These are phyloP conservation scores for Penicillium soppii DNA, from an alignment of 495 filamentous ascomycete genomes.

Conservation along the genomic window DNA sequence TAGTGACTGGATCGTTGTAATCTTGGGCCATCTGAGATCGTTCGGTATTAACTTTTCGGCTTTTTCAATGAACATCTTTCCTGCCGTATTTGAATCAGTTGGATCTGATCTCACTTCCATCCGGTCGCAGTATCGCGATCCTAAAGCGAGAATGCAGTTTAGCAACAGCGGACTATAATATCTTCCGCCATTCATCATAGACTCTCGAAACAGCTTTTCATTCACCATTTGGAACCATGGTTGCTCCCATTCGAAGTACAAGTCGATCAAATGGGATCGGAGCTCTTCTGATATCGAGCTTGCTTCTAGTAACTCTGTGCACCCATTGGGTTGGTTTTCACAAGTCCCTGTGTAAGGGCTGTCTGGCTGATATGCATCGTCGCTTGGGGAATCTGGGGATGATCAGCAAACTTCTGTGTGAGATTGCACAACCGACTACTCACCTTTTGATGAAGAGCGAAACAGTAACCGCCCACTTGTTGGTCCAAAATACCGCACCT, in stretches of 20 bases:
- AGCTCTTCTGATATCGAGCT: conserved; percentile 18
- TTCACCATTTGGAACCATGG: conserved; percentile 70
- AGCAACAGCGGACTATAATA: conserved; percentile 75
- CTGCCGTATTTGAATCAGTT: conserved; percentile 60
- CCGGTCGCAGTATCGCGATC: conserved; percentile 71
- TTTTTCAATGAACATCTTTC: conserved; percentile 72
- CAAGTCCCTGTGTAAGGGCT: conserved; percentile 1
- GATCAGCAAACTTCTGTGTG: conserved; percentile 1
- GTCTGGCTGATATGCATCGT: conserved; percentile 12
- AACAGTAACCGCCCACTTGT: conserved; percentile 29
- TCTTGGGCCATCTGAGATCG: conserved; percentile 53
- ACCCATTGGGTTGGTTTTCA: not conserved
- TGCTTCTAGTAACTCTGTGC: not conserved
- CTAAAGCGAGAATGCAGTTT: conserved; percentile 71
- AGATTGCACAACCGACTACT: not conserved
- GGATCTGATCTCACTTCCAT: conserved; percentile 60
- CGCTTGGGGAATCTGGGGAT: conserved; percentile 10
- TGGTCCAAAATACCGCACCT: conserved; percentile 31
- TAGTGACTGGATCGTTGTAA: conserved; percentile 79
- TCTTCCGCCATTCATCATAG: conserved; percentile 54
- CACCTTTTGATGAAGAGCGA: conserved; percentile 16
- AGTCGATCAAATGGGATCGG: conserved; percentile 23
- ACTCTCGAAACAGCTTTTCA: conserved; percentile 68
- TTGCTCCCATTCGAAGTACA: conserved; percentile 84
- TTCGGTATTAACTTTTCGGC: conserved; percentile 56